Evolutionary conservation across 2,329 filamentous ascomycete genomes (phyloP), one percentile per base, ranked within the genome.

Genomic region (Fusarium keratoplasticum): DNA sequence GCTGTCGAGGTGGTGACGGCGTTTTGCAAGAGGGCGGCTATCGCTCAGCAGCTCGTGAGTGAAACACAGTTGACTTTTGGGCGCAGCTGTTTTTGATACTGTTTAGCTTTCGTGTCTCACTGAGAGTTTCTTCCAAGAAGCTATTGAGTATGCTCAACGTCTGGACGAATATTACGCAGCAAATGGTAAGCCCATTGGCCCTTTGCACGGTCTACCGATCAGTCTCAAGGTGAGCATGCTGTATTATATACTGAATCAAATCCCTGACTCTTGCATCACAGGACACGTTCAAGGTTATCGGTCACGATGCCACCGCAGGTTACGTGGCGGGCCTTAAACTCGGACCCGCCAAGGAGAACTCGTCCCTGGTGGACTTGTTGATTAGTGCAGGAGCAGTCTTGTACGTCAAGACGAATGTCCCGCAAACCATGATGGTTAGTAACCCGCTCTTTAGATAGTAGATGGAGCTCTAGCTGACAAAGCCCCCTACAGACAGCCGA

Each of bases 341-440:
- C 7, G 62, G 69, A 20, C 58, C 57, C 5, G 67, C 71, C 3
- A 64, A 64, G 29, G 47, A 67, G 13, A 74, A 69, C 44, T 72
- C 77, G 10, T 70, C 72, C 7, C 66, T 79, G 22, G 76, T 79
- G 3, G 50, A 77, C 7, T 61, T 78, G 20, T 65, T 79, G 6
- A 40, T 77, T 2, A 69, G 70, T 33, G 69, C 67, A 9, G 77
- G 77, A 11, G 77, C 74, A 2, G 74, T 79, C 7, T 25, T 78
- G 1, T 78, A 79, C 35, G 69, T 63, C 68, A 79, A 89, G 81
- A 88, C 87, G 3, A 88, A 86, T 70, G 81, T 88, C 18, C 86
- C 87, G 0, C 90, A 89, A 13, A 88, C 88, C 82, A 90, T 92
- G 89, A 90, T 91, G 64, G 87, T 89, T 2, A 52, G 57, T 5